Evolutionary conservation across 805 yeast species (phyloP).

Genomic region (Lachancea meyersii): DNA sequence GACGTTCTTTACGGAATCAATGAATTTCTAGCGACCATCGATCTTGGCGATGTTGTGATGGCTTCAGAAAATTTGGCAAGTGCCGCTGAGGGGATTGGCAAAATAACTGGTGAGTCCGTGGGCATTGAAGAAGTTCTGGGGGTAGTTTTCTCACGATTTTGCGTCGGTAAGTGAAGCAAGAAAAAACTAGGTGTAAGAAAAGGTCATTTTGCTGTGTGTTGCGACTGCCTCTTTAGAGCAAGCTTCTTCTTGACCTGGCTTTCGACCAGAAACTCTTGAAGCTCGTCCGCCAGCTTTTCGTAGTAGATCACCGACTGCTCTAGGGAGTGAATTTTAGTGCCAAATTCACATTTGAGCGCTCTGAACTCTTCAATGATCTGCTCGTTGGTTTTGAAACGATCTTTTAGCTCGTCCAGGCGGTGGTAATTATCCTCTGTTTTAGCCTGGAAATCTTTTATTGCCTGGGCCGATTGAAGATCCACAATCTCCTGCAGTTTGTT

Average conservation of each 20-base stretch:
- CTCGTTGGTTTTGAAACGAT: slow-evolving; percentile 21
- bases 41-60: slow-evolving; percentile 61
- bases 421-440: slow-evolving; percentile 20
- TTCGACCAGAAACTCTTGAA: slow-evolving; percentile 58
- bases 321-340: slow-evolving; percentile 23
- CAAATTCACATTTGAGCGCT: slow-evolving; percentile 17
- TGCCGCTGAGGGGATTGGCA: slow-evolving; percentile 83
- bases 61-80: slow-evolving; percentile 71
- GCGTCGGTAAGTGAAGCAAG: slow-evolving; percentile 73
- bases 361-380: slow-evolving; percentile 28
- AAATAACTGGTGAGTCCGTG: slow-evolving; percentile 81
- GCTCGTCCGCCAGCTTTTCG: slow-evolving; percentile 45
- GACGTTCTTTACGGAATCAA: slow-evolving; percentile 73
- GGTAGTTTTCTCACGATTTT: slow-evolving; percentile 84
- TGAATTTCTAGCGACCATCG: slow-evolving; percentile 47
- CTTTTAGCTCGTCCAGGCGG: slow-evolving; percentile 20
- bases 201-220: slow-evolving; percentile 1
- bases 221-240: slow-evolving; percentile 16
- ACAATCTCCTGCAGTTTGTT: slow-evolving; percentile 22
- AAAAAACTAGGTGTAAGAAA: not conserved
- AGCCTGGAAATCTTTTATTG: slow-evolving; percentile 23
- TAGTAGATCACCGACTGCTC: slow-evolving; percentile 37
- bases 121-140: slow-evolving; percentile 89
- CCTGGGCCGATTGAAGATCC: slow-evolving; percentile 25
- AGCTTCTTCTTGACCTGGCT: slow-evolving; percentile 40